These are phyloP conservation scores for Emergomyces pasteurianus DNA, from an alignment of 2,329 filamentous ascomycete genomes.

Conservation along the genomic window DNA sequence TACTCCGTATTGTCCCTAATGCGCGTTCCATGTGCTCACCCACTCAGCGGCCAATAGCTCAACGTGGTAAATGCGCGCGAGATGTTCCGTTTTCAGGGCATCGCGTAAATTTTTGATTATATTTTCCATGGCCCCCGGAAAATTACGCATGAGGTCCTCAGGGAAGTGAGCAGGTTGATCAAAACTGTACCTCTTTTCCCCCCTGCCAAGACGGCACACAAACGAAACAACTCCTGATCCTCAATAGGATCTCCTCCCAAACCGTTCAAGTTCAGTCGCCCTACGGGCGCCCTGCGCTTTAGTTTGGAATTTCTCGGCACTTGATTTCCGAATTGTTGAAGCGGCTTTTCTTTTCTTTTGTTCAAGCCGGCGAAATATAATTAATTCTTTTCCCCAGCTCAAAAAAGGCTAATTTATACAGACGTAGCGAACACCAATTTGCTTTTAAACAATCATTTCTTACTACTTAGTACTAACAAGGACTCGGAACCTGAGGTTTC, in stretches of 20 bases:
- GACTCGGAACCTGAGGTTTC: not conserved
- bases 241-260: not conserved
- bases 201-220: not conserved
- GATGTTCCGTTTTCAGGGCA: not conserved
- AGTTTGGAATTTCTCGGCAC: too few species aligned
- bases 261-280: too few species aligned
- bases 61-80: not conserved
- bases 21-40: not conserved
- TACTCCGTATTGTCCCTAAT: not conserved
- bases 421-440: too few species aligned
- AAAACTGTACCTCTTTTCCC: not conserved
- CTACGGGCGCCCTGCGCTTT: too few species aligned
- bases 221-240: too few species aligned
- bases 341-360: too few species aligned
- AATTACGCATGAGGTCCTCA: not conserved
- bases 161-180: not conserved
- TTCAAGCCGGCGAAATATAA: too few species aligned
- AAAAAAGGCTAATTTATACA: too few species aligned
- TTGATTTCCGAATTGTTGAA: too few species aligned
- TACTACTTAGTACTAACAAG: not conserved
- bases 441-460: too few species aligned
- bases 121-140: not conserved
- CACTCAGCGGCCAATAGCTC: not conserved
- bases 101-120: not conserved
- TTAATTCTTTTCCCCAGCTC: too few species aligned